These are phyloP conservation scores for Rhizopogon vinicolor DNA, from an alignment of 768 basidiomycete species.

Conservation along the genomic window DNA sequence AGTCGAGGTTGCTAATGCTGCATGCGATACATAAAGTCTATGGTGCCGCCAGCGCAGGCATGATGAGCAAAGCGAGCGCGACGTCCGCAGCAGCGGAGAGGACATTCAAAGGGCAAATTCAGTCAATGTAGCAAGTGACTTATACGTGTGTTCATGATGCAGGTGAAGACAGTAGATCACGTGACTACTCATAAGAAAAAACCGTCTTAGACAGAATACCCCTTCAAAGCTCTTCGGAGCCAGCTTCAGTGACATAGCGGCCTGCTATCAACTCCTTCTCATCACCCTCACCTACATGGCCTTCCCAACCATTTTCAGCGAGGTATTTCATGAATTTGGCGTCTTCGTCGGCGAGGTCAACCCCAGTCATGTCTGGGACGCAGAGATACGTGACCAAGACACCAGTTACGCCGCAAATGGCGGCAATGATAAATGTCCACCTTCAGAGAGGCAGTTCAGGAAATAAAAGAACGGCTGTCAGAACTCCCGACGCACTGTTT, in stretches of 20 bases:
- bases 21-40: conserved; percentile 22
- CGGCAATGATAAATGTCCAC: conserved; percentile 67
- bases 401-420: conserved; percentile 61
- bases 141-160: too few species aligned
- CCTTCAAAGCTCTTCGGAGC: conserved; percentile 6
- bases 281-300: conserved; percentile 55
- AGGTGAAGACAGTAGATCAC: not conserved
- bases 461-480: not conserved
- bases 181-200: not conserved
- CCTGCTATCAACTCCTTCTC: conserved; percentile 25
- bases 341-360: conserved; percentile 66
- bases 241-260: conserved; percentile 10
- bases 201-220: not conserved
- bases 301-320: conserved; percentile 60
- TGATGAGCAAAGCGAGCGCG: conserved; percentile 13
- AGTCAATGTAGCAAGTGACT: not conserved
- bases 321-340: conserved; percentile 56
- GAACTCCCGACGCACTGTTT: conserved; percentile 38
- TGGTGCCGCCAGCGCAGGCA: conserved; percentile 10
- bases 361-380: conserved; percentile 62
- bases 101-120: conserved; percentile 15
- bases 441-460: conserved; percentile 21
- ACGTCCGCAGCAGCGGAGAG: conserved; percentile 12
- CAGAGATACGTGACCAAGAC: conserved; percentile 65
- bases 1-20: conserved; percentile 10